A percentile compares a stretch with the other conserved stretches of the same genome.
Evolutionary conservation across 23 red algal species (phyloP).

Genomic region (Chondrus crispus): DNA sequence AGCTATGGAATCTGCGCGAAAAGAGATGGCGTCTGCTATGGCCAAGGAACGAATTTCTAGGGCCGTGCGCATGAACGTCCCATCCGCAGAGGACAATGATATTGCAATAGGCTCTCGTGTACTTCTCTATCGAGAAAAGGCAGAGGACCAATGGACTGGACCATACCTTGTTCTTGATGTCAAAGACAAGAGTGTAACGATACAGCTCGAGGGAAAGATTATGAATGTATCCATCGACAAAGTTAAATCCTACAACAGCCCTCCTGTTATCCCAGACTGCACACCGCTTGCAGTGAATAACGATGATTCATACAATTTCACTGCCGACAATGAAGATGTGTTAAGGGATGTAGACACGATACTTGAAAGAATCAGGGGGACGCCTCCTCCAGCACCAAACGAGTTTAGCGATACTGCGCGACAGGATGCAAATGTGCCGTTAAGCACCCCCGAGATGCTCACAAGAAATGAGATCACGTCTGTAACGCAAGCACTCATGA

Average conservation of each 20-base stretch:
- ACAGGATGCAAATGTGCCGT: no score
- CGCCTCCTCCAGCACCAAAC: no score
- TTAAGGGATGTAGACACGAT: no score
- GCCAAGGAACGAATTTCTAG: background rate
- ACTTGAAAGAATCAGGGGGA: no score
- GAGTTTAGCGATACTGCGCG: no score
- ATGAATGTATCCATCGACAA: background rate
- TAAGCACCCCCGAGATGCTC: no score
- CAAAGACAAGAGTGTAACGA: background rate
- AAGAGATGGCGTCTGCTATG: background rate
- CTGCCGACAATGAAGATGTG: no score
- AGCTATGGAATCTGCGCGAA: background rate
- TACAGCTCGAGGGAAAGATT: background rate
- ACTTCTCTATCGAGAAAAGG: background rate
- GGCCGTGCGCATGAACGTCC: background rate
- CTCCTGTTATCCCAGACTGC: no score
- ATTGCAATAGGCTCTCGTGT: background rate
- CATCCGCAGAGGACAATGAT: background rate
- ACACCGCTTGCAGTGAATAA: no score
- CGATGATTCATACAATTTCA: no score
- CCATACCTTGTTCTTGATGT: background rate
- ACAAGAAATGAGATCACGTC: no score
- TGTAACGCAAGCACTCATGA: no score
- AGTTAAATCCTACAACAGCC: background rate
- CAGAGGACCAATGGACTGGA: background rate